These are phyloP conservation scores for Cryptococcus wingfieldii DNA, from an alignment of 1,284 basidiomycete species.

Conservation along the genomic window DNA sequence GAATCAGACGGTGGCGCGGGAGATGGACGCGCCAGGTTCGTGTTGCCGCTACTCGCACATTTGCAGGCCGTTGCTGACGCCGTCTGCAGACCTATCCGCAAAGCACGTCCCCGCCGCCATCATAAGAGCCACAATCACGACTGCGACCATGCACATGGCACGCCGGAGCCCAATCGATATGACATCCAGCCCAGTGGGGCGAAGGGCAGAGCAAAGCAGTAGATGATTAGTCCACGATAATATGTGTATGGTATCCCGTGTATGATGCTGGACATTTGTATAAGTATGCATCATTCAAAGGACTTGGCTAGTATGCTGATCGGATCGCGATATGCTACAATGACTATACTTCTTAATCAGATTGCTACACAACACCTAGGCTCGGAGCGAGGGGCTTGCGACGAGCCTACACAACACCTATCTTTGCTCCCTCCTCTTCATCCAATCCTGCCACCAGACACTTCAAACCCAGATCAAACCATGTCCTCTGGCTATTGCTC, in stretches of 20 bases:
- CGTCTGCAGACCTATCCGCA: slow-evolving; percentile 13
- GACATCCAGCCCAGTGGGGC: slow-evolving; percentile 16
- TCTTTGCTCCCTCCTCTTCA: slow-evolving; percentile 16
- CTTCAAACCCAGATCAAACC: slow-evolving; percentile 67
- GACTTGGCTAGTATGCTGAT: not conserved
- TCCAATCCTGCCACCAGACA: slow-evolving; percentile 34
- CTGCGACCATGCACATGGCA: slow-evolving; percentile 13
- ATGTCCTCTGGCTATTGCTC: slow-evolving; percentile 57
- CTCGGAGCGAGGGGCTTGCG: no score
- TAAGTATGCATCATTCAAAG: not conserved
- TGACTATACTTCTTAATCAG: not conserved
- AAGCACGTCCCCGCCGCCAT: slow-evolving; percentile 21
- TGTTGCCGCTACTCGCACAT: not conserved
- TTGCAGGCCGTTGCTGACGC: not conserved
- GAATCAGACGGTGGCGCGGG: slow-evolving; percentile 40
- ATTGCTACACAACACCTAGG: slow-evolving; percentile 18
- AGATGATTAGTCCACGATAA: not conserved
- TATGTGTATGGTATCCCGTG: not conserved
- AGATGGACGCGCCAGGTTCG: slow-evolving; percentile 32
- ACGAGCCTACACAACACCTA: slow-evolving; percentile 22
- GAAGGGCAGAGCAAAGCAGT: slow-evolving; percentile 1
- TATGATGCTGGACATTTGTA: not conserved
- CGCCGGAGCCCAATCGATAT: slow-evolving; percentile 27
- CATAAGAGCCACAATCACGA: slow-evolving; percentile 6
- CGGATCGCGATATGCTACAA: not conserved